Evolutionary conservation across 148 eudicot species (phyloP).

Genomic region (Vaccinium darrowii): DNA sequence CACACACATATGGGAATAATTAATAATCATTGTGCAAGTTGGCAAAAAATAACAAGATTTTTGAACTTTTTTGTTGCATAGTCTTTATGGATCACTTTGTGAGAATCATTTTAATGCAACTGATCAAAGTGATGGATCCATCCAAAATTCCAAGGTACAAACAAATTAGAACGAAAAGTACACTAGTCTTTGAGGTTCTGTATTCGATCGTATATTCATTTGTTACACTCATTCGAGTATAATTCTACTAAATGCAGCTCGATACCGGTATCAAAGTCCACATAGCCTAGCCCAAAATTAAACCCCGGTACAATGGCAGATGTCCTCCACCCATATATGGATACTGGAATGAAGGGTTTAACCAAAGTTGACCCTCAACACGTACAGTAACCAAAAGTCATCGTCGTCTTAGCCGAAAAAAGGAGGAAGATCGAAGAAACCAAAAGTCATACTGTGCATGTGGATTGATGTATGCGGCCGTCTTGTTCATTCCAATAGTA

Average conservation of each 20-base stretch:
- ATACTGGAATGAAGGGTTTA: neutral
- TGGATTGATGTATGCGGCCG: neutral
- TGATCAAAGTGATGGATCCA: neutral
- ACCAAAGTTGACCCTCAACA: neutral
- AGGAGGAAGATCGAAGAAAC: neutral
- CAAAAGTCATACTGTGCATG: neutral
- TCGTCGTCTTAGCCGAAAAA: neutral
- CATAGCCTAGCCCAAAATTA: neutral
- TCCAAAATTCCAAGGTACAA: too few relatives aligned
- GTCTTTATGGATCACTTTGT: neutral
- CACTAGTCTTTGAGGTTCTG: too few relatives aligned
- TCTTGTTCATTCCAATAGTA: slow-evolving; percentile 1
- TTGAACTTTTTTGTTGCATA: neutral
- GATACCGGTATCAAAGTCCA: too few relatives aligned
- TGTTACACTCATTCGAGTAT: neutral
- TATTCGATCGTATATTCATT: too few relatives aligned
- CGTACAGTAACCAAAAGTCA: neutral
- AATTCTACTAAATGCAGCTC: too few relatives aligned
- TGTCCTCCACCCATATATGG: neutral
- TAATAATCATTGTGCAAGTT: neutral
- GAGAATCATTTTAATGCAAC: neutral
- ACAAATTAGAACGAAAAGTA: too few relatives aligned
- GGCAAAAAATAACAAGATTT: neutral
- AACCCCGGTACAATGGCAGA: neutral
- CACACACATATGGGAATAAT: neutral